Base-by-base conservation (phyloP, 192 early-diverging fungal genomes). In the Paraglomus occultum region DNA sequence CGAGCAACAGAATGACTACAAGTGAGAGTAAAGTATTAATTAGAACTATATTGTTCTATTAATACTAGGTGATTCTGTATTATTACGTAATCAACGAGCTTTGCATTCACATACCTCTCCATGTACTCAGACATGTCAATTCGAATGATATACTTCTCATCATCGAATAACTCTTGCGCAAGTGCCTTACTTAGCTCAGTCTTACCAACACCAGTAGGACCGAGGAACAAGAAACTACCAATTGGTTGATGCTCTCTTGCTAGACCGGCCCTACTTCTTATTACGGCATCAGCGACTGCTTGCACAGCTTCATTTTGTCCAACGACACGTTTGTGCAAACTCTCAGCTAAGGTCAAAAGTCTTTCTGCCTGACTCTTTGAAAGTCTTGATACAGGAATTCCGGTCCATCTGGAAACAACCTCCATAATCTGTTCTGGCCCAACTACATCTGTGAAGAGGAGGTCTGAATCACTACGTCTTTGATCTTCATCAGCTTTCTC, bases 91-190 rank as follows among this genome's bases (percentile, higher is more conserved):
- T 18, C 11, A 45, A 39, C 46, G 11, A 48, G 43, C 9, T 31
- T n/a, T 60, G 12, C 52, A 59, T 14, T 45, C 11, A 40, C 38
- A 2, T 64, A 51, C 58, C 77, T 79, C 74, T 96, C 92, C 93
- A 95, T 95, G 79, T 95, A 99, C 79, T 99, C 97, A 48, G 90
- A 91, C 97, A 99, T 99, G 74, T 99, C 97, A n/a, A 99, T 83
- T 0, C 97, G 90, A 31, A 98, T 85, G 72, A 99, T 90, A 61
- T 88, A 89, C 75, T 94, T 95, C 74, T 98, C 94, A 70, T 96
- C 92, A 77, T 99, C 96, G 75, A 98, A 98, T 40, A 99, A 85
- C 74, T 96, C 92, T 55, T 89, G 77, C 14, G 90, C 92, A 44
- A 94, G 78, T 7, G 88, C 84, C 73, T 92, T 91, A 70, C 85